Conservation (phyloP, 1,139 yeast genomes). For the Geotrichum phurueaensis region DNA sequence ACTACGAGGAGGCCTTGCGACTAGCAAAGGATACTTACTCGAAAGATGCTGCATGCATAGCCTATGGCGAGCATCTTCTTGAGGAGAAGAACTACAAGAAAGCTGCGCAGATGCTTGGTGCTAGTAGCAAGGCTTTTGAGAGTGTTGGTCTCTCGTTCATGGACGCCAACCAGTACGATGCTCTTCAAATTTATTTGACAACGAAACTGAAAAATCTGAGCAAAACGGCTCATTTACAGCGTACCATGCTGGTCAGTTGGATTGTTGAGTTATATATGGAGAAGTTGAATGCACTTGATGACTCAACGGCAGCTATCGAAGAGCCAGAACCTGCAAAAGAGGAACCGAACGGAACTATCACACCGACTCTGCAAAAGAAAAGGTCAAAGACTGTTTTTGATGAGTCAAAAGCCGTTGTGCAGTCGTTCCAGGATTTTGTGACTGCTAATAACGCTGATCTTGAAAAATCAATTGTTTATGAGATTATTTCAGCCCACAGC, state of each 20-base stretch:
- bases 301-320: constrained; percentile 30
- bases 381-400: constrained; percentile 18
- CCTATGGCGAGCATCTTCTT: constrained; percentile 57
- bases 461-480: constrained; percentile 64
- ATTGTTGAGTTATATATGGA: constrained; percentile 62
- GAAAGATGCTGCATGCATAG: constrained; percentile 51
- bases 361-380: constrained; percentile 12
- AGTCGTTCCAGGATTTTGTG: constrained; percentile 50
- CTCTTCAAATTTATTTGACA: constrained; percentile 52
- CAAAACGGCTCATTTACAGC: constrained; percentile 45
- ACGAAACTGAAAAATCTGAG: constrained; percentile 45
- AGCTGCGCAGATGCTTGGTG: constrained; percentile 63
- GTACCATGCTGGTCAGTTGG: constrained; percentile 72
- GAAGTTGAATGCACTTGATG: constrained; percentile 45
- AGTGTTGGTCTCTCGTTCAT: constrained; percentile 60
- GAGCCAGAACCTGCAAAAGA: constrained; percentile 18
- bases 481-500: constrained; percentile 62
- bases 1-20: constrained; percentile 63
- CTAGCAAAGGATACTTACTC: constrained; percentile 42
- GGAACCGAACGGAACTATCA: constrained; percentile 28
- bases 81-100: constrained; percentile 35
- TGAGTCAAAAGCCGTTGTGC: constrained; percentile 21
- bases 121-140: constrained; percentile 65
- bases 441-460: constrained; percentile 44
- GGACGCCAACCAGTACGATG: constrained; percentile 40